Evolutionary conservation across 306 rosid species (phyloP).

Genomic region (Luffa aegyptiaca): DNA sequence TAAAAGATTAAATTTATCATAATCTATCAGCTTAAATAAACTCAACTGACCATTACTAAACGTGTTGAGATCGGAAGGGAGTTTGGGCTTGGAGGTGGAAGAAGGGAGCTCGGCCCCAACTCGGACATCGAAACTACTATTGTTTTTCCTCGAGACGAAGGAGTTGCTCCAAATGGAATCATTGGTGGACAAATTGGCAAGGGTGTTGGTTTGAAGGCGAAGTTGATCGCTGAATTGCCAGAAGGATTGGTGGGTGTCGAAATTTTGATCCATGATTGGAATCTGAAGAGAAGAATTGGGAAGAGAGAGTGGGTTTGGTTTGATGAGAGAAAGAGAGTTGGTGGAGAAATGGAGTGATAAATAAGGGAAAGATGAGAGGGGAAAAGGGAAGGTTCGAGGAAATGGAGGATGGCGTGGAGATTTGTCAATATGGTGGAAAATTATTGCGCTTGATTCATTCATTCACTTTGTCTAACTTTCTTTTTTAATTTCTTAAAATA

Average conservation of each 20-base stretch:
- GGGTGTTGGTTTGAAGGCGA: constrained; percentile 43
- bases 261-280: constrained; percentile 23
- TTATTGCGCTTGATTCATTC: not conserved
- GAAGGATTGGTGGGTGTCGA: constrained; percentile 46
- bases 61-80: not conserved
- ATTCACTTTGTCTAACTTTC: not conserved
- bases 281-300: no score
- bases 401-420: constrained; percentile 33
- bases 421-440: constrained; percentile 17
- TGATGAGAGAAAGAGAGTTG: not conserved
- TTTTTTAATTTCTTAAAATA: no score
- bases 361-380: not conserved
- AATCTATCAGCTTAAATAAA: not conserved
- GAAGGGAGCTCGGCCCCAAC: constrained; percentile 69
- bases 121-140: constrained; percentile 62
- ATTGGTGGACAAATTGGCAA: constrained; percentile 54
- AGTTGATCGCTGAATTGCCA: constrained; percentile 88
- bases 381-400: constrained; percentile 22
- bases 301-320: not conserved
- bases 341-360: not conserved
- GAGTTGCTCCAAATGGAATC: constrained; percentile 81
- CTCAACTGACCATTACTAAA: not conserved
- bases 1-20: not conserved
- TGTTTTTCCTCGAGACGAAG: constrained; percentile 35
- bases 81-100: constrained; percentile 5